Base-by-base conservation (phyloP, 2,329 filamentous ascomycete genomes). In the Chaetoscypha palmicola region DNA sequence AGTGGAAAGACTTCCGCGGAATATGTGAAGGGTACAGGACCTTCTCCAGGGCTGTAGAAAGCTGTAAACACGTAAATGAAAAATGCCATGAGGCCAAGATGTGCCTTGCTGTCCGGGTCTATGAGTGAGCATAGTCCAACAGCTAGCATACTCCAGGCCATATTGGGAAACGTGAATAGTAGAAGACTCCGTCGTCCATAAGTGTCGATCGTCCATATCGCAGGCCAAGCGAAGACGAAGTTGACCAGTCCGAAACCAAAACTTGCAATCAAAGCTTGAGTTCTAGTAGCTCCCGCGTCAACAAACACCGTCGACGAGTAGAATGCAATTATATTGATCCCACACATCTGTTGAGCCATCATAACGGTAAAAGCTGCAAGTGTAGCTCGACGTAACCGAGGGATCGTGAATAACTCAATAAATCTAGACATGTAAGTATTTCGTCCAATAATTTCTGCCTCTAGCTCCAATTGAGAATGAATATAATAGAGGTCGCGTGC, bases 331-430 rank as follows among this genome's bases (percentile, higher is more conserved):
- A 86, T 82, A 58, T 85, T 85, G n/a, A 49, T 49, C 3, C 46
- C 46, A 35, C 41, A 44, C 52, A 69, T 66, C 59, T 82, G 78
- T 52, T 83, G 78, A 70, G 79, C 50, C 5, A 55, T 79, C 86
- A 94, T 94, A 54, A 91, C 85, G 1, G 79, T 79, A 52, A 81
- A 84, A 0, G 85, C 81, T 2, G 86, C 36, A 10, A 47, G 4
- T 20, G 43, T 48, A 24, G 87, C 86, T 23, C 81, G 73, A 8
- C 81, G 74, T 5, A 83, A 68, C 32, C 83, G 74, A 2, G 82
- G 79, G 40, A 86, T 72, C 9, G 77, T 83, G 57, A 86, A 82
- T 2, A 81, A 68, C 58, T 86, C 74, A 32, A 71, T 55, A 52
- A 85, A 79, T 4, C 82, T 75, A 63, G 66, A 40, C 66, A 67